These are phyloP conservation scores for Populus euphratica DNA, from an alignment of 345 rosid genomes.

Conservation along the genomic window DNA sequence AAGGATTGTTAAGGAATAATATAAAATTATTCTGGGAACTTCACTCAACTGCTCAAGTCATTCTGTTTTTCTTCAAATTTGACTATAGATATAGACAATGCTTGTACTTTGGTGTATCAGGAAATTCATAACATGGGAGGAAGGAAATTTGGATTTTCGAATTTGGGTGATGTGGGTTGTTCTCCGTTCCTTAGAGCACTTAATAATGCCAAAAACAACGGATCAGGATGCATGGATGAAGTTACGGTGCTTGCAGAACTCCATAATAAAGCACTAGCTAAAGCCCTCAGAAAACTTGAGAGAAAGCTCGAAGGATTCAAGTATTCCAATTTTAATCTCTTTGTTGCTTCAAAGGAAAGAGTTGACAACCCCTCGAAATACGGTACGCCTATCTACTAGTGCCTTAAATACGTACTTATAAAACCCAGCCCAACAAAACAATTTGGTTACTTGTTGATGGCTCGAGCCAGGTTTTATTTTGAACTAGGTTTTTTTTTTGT, in stretches of 20 bases:
- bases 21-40: too few relatives aligned
- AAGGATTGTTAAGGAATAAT: too few relatives aligned
- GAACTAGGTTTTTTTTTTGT: too few relatives aligned
- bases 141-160: conserved; percentile 42
- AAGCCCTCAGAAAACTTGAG: conserved; percentile 14
- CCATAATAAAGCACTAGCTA: conserved; percentile 27
- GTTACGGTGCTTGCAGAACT: conserved; percentile 8
- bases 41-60: too few relatives aligned
- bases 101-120: conserved; percentile 9
- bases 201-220: conserved; percentile 5
- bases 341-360: background rate
- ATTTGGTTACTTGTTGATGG: too few relatives aligned
- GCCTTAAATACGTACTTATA: too few relatives aligned
- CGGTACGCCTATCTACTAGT: background rate
- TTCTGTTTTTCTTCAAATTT: too few relatives aligned
- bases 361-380: conserved; percentile 18
- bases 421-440: too few relatives aligned
- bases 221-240: conserved; percentile 20
- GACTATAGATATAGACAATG: background rate
- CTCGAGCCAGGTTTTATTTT: too few relatives aligned
- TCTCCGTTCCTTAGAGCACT: conserved; percentile 14
- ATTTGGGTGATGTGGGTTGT: conserved; percentile 23
- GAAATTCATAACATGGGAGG: conserved; percentile 41
- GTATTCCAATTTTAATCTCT: background rate
- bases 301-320: conserved; percentile 25